A percentile compares a stretch with the other conserved stretches of the same genome.
Conservation (phyloP, 495 filamentous ascomycete species). For the Daldinia vernicosa region DNA sequence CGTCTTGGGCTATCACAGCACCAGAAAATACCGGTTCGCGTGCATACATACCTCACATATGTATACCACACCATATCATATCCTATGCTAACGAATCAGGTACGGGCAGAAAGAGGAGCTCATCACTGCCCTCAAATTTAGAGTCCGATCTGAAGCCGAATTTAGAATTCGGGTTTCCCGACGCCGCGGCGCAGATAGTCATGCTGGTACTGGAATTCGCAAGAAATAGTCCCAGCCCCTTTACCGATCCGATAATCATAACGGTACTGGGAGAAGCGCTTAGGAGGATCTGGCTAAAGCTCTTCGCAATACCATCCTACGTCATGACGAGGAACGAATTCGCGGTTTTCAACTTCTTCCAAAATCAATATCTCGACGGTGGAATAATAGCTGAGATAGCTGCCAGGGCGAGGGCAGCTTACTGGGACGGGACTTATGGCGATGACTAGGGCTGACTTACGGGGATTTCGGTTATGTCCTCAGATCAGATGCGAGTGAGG, state of each 20-base stretch:
- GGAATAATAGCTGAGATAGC: constrained; percentile 52
- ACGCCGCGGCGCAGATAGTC: too few relatives aligned
- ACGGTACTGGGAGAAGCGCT: constrained; percentile 66
- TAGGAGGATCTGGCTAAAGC: constrained; percentile 66
- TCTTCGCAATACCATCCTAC: constrained; percentile 69
- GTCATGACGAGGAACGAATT: constrained; percentile 76
- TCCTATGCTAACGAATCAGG: too few relatives aligned
- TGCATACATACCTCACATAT: too few relatives aligned
- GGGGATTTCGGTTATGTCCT: too few relatives aligned
- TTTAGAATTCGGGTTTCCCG: not conserved
- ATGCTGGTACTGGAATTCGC: constrained; percentile 69
- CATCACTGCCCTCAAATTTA: too few relatives aligned
- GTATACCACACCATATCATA: too few relatives aligned
- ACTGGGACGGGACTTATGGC: constrained; percentile 50
- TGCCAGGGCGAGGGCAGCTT: constrained; percentile 54
- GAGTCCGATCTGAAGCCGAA: not conserved
- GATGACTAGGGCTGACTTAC: not conserved
- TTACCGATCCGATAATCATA: constrained; percentile 60
- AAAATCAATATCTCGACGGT: constrained; percentile 46
- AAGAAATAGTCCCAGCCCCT: constrained; percentile 67
- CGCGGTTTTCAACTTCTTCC: constrained; percentile 80
- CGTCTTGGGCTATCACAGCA: not conserved
- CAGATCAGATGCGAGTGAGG: too few relatives aligned
- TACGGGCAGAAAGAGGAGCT: too few relatives aligned
- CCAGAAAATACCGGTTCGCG: too few relatives aligned